phyloP scores from a whole-genome alignment of 2,329 filamentous ascomycete species.

The Colletotrichum plurivorum region DNA sequence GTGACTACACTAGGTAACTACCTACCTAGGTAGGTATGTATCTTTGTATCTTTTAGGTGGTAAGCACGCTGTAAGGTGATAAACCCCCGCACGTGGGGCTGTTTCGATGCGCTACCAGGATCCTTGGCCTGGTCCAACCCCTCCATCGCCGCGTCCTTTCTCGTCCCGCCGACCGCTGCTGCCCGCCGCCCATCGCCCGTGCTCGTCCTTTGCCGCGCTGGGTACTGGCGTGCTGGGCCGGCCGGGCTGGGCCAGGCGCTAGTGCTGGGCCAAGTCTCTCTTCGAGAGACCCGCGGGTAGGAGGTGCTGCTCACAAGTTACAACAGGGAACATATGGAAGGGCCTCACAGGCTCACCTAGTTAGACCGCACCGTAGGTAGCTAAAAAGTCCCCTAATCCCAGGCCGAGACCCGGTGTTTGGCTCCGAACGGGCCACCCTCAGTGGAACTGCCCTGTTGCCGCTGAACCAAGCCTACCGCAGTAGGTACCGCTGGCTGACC shows the following conservation, averaged over 20 bases:
- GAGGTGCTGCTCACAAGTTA: too few species aligned
- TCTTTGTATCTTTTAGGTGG: too few species aligned
- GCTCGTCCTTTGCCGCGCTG: background rate
- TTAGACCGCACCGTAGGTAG: too few species aligned
- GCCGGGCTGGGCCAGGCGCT: background rate
- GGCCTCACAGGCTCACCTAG: too few species aligned
- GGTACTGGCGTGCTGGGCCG: slow-evolving; percentile 8
- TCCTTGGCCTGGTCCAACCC: slow-evolving; percentile 8
- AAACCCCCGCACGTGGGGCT: slow-evolving; percentile 39
- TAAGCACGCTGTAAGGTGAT: background rate
- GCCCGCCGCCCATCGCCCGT: slow-evolving; percentile 9
- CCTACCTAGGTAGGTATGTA: too few species aligned
- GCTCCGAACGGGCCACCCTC: too few species aligned
- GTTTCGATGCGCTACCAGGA: slow-evolving; percentile 41
- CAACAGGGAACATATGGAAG: too few species aligned
- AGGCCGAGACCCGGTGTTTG: too few species aligned
- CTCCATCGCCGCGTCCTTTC: slow-evolving; percentile 1
- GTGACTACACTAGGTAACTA: too few species aligned
- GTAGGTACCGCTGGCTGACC: background rate
- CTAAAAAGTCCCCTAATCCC: too few species aligned
- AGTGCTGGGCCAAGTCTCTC: background rate
- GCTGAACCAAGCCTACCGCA: background rate
- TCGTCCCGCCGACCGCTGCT: slow-evolving; percentile 20
- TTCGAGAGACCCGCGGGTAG: too few species aligned
- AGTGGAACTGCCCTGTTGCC: background rate